Evolutionary conservation across 306 rosid genomes (phyloP), one percentile per base, ranked within the genome.

Genomic region (Arachis stenosperma): DNA sequence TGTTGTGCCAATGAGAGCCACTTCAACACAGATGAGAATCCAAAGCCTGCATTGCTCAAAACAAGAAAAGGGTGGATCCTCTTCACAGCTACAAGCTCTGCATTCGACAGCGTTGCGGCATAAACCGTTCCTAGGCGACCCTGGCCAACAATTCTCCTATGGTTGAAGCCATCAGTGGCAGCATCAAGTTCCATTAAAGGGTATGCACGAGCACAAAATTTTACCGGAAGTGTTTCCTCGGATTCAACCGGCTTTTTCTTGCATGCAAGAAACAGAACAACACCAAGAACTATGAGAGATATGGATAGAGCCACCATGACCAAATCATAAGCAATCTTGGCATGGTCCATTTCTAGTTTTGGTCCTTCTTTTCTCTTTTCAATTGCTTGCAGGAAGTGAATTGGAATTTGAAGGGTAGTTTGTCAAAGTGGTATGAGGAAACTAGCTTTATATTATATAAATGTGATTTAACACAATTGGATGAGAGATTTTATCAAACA

Each of bases 101-200:
- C 82, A 6, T 73, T 55, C 7, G 78, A 90, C 0, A 81, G 57
- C 2, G 74, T 27, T 2, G 87, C 97, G 0, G 96, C 98, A 17
- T 89, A 94, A 5, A 94, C 92, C 0, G 84, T 94, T 59, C 98
- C 98, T 0, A 94, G 46, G 7, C 90, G 94, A 13, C 96, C 98
- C 11, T 84, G 69, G 8, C 98, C 96, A 2, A 94, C 60, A 17
- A 89, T 83, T 79, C 97, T 86, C 6, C 84, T 80, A 6, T 73
- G 81, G 64, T 56, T 91, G 89, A 94, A 94, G 47, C 94, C 94
- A 33, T 93, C 90, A 0, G 97, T 91, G 40, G 95, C 98, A 3
- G 83, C 55, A 48, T 94, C 85, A 4, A 94, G 78, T 61, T 81
- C 83, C 57, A 73, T 84, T 42, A 93, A 75, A 0, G 84, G 62